Percentiles rank a stretch among this genome's conserved stretches.
Conservation (phyloP, 805 yeast species). For the Teunomyces aglyptinius region DNA sequence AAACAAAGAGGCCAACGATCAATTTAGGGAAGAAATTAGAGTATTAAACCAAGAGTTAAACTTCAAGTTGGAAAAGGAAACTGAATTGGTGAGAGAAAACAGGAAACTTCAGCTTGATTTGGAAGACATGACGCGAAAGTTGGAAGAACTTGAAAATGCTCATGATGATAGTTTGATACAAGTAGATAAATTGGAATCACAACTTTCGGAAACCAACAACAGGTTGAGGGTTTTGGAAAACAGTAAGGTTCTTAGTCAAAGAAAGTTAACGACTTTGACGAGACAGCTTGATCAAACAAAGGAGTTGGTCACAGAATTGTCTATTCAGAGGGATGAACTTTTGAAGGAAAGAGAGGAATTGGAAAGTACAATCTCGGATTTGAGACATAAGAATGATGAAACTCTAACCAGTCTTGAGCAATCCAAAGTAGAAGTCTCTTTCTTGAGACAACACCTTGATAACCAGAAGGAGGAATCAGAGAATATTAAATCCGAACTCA, state of each 20-base stretch:
- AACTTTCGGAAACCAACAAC: constrained; percentile 24
- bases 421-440: constrained; percentile 24
- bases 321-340: constrained; percentile 61
- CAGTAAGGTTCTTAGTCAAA: constrained; percentile 34
- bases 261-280: constrained; percentile 33
- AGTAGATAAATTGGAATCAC: constrained; percentile 35
- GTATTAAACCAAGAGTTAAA: constrained; percentile 53
- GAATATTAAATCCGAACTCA: constrained; percentile 34
- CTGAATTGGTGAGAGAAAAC: constrained; percentile 60
- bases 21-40: constrained; percentile 51
- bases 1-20: constrained; percentile 41
- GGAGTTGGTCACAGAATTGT: constrained; percentile 57
- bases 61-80: constrained; percentile 59
- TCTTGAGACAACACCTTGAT: constrained; percentile 35
- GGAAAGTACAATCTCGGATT: constrained; percentile 28
- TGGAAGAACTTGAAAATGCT: constrained; percentile 26
- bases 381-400: constrained; percentile 27
- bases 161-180: constrained; percentile 41
- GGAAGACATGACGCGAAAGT: constrained; percentile 40
- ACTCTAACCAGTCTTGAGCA: constrained; percentile 21
- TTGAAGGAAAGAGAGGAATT: constrained; percentile 35
- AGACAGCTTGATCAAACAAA: constrained; percentile 57
- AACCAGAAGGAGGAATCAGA: constrained; percentile 32
- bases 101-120: constrained; percentile 60
- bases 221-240: constrained; percentile 30